These are phyloP conservation scores for Nyssa sinensis DNA, from an alignment of 148 eudicot species.

Conservation along the genomic window DNA sequence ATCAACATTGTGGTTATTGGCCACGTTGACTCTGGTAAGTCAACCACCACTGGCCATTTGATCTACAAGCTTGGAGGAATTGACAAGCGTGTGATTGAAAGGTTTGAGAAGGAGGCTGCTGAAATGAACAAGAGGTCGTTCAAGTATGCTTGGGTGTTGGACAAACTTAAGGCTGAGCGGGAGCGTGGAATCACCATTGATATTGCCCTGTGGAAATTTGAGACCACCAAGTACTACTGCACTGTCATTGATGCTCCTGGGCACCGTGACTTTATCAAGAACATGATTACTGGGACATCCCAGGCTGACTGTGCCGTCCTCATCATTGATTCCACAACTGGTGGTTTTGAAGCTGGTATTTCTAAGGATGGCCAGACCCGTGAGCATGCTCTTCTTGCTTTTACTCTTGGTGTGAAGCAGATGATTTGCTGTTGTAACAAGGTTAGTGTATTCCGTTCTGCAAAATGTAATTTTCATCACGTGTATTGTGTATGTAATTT, in stretches of 20 bases:
- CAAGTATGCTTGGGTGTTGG: constrained; percentile 51
- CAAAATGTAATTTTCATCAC: too few species aligned
- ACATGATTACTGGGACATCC: constrained; percentile 49
- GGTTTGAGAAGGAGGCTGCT: constrained; percentile 51
- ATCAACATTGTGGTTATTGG: constrained; percentile 48
- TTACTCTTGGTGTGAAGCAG: constrained; percentile 44
- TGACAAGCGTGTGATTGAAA: constrained; percentile 52
- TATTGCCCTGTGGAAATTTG: constrained; percentile 47
- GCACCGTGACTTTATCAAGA: constrained; percentile 48
- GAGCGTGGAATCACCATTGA: constrained; percentile 50
- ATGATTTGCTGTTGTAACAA: constrained; percentile 49
- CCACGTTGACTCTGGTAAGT: constrained; percentile 52
- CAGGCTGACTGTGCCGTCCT: constrained; percentile 51
- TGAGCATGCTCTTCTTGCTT: constrained; percentile 46
- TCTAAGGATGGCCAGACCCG: constrained; percentile 53
- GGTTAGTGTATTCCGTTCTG: constrained; percentile 14
- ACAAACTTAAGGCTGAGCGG: constrained; percentile 51
- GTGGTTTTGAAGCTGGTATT: constrained; percentile 52
- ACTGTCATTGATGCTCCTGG: constrained; percentile 52
- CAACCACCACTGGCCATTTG: constrained; percentile 45
- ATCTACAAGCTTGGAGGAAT: constrained; percentile 55
- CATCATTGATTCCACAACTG: constrained; percentile 48
- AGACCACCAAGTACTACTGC: constrained; percentile 50
- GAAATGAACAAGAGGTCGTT: constrained; percentile 53
- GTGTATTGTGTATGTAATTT: too few species aligned